Evolutionary conservation across 331 rosid genomes (phyloP).

Genomic region (Rosa hybrid): DNA sequence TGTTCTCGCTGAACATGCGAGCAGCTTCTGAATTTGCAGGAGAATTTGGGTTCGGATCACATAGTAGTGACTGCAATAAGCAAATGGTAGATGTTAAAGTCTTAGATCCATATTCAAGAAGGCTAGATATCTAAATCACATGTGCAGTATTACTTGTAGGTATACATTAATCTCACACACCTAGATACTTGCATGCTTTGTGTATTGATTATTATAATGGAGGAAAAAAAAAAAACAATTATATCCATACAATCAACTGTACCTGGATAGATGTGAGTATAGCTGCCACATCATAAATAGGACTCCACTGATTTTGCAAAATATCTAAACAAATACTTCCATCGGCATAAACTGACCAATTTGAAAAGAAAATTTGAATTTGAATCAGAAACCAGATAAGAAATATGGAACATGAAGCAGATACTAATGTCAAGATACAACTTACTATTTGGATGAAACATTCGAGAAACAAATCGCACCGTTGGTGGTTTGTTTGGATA

Average conservation of each 20-base stretch:
- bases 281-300: conserved; percentile 96
- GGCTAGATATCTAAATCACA: not conserved
- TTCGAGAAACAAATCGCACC: conserved; percentile 93
- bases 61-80: conserved; percentile 74
- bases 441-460: conserved; percentile 99
- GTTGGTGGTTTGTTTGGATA: conserved; percentile 98
- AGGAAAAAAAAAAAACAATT: conserved; percentile 4
- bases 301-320: conserved; percentile 98
- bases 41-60: conserved; percentile 96
- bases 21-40: conserved; percentile 99
- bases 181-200: not conserved
- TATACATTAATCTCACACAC: not conserved
- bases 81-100: not conserved
- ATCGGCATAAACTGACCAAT: conserved; percentile 82
- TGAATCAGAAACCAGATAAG: conserved; percentile 1
- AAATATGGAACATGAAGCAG: not conserved
- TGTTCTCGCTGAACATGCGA: conserved; percentile 90
- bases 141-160: not conserved
- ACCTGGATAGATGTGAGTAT: conserved; percentile 98
- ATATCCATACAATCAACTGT: not conserved
- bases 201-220: not conserved
- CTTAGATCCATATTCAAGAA: not conserved
- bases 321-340: conserved; percentile 97
- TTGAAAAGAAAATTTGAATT: conserved; percentile 16
- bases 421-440: conserved; percentile 14